Percentiles rank a stretch among this genome's conserved stretches.
These are phyloP conservation scores for Oemleria cerasiformis DNA, from an alignment of 306 rosid species.

Conservation along the genomic window DNA sequence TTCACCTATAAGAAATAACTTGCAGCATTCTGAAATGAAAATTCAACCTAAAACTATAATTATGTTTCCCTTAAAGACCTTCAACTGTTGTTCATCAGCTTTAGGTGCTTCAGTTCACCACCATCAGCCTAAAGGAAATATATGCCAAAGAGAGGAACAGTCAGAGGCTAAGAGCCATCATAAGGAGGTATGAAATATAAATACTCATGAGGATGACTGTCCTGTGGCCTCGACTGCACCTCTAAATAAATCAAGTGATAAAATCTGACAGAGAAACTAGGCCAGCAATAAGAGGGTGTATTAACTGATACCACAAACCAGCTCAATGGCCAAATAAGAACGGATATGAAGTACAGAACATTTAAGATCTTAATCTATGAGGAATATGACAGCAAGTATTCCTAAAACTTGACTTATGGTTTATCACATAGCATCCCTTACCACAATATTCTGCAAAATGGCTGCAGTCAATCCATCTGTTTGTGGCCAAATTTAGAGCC, in stretches of 20 bases:
- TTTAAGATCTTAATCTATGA: background rate
- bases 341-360: background rate
- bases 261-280: background rate
- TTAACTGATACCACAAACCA: constrained; percentile 3
- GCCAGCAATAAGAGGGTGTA: background rate
- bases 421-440: background rate
- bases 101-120: background rate
- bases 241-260: background rate
- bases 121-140: background rate
- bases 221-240: background rate
- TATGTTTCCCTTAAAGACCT: background rate
- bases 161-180: background rate
- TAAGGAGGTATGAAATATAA: background rate
- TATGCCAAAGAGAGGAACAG: background rate
- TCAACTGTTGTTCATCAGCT: background rate
- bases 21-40: background rate
- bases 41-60: background rate
- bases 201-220: background rate
- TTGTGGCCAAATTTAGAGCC: background rate
- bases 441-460: background rate
- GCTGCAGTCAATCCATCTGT: background rate
- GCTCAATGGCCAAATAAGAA: background rate
- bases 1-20: background rate
- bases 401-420: background rate
- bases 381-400: background rate